A percentile compares a stretch with the other conserved stretches of the same genome.
Conservation (phyloP, 257 asterid species). For the Capsicum chinense region DNA sequence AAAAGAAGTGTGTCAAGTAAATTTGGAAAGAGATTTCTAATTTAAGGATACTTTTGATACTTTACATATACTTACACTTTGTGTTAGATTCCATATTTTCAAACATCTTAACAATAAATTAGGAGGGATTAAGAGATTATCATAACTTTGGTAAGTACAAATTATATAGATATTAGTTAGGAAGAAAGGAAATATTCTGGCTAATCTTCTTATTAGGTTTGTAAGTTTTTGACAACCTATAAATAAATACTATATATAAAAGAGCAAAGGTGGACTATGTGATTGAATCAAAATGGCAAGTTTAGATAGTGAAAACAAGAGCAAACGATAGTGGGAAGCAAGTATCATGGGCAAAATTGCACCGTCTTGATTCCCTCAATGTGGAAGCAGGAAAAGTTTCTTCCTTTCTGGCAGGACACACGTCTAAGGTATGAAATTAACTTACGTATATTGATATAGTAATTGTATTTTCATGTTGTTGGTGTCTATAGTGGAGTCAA, state of each 20-base stretch:
- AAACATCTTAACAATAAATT: too few relatives aligned
- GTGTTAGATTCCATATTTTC: too few relatives aligned
- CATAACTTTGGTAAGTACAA: too few relatives aligned
- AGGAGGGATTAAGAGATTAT: too few relatives aligned
- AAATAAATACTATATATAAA: neutral
- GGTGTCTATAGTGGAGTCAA: neutral
- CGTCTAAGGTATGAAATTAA: conserved; percentile 32
- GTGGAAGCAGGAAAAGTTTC: conserved; percentile 49
- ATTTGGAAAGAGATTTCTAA: too few relatives aligned
- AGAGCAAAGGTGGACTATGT: neutral
- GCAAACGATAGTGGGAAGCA: conserved; percentile 33
- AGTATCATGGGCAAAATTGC: conserved; percentile 47
- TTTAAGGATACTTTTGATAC: too few relatives aligned
- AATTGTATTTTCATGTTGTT: neutral
- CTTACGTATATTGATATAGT: neutral
- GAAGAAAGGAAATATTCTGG: neutral
- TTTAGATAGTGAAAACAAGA: neutral
- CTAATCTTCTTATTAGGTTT: neutral
- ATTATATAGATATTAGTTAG: too few relatives aligned
- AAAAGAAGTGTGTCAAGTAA: too few relatives aligned
- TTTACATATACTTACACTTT: too few relatives aligned
- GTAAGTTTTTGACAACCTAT: neutral
- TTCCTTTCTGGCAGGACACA: neutral
- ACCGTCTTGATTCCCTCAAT: conserved; percentile 47
- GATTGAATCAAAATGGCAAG: neutral